Evolutionary conservation across 1,284 basidiomycete genomes (phyloP).

Genomic region (Papiliotrema laurentii): DNA sequence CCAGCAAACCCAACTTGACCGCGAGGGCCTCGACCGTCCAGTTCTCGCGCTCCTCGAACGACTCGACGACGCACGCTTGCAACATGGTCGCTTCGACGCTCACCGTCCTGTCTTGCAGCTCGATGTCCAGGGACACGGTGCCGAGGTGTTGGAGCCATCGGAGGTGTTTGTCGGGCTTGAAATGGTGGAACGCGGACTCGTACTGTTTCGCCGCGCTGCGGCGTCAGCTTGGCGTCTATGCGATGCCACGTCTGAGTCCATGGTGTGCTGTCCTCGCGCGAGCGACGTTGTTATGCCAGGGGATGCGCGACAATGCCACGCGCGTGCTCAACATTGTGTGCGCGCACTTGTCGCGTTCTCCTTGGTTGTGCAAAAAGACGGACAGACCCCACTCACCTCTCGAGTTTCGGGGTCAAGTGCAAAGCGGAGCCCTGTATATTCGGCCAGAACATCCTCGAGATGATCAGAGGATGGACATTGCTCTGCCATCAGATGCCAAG

Average conservation of each 20-base stretch:
- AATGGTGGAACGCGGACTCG: conserved; percentile 65
- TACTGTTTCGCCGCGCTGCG: conserved; percentile 68
- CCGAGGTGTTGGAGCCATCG: conserved; percentile 83
- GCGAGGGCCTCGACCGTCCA: conserved; percentile 54
- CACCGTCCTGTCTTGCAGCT: conserved; percentile 71
- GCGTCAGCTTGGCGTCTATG: too few species aligned
- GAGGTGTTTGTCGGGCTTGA: conserved; percentile 86
- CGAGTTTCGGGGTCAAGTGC: conserved; percentile 75
- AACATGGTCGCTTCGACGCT: conserved; percentile 74
- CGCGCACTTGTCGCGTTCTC: too few species aligned
- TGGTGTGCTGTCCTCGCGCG: too few species aligned
- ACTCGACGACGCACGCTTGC: conserved; percentile 81
- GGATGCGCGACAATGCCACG: too few species aligned
- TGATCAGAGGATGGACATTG: conserved; percentile 75
- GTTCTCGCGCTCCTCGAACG: conserved; percentile 68
- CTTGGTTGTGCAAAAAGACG: neutral
- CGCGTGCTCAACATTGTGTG: too few species aligned
- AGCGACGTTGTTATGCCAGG: too few species aligned
- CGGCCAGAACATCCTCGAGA: conserved; percentile 92
- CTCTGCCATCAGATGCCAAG: conserved; percentile 50
- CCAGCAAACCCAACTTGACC: too few species aligned
- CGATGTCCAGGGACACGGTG: conserved; percentile 68
- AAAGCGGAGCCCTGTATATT: conserved; percentile 67
- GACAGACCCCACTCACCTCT: conserved; percentile 55
- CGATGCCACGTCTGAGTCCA: too few species aligned